Base-by-base conservation (phyloP, 768 basidiomycete species). In the Aureoboletus auriporus region DNA sequence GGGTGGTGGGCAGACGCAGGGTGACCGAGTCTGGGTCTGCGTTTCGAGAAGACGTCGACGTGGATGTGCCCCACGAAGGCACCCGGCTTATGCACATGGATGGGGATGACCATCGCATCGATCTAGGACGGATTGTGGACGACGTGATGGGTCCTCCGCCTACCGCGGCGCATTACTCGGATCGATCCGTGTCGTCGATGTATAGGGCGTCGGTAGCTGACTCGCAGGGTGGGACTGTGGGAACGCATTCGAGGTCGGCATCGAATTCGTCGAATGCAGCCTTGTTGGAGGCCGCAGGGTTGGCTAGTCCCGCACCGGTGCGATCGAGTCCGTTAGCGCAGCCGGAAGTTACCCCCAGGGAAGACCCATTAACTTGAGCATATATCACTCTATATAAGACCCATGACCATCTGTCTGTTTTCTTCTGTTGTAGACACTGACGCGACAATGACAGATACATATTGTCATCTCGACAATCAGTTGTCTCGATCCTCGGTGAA, bases 71-170 rank as follows among this genome's bases (percentile, higher is more conserved):
- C 76, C 46, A 35, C 39, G 67, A 67, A 33, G 39, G 42, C 33
- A 56, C 54, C 0, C 50, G 65, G 49, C 52, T 64, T 23, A 23
- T 23, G 20, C 20, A 23, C 20, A 53, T 60, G 36, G 60, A 66
- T 11, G 49, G 60, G 29, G 49, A 44, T 10, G 43, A 46, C 2
- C 11, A 69, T 23, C 67, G 73, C 26, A 49, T 75, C 30, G 72
- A 73, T 44, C 57, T 76, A 8, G 45, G 63, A n/a, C 64, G 55
- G 8, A 76, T 79, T 40, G 71, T 78, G 8, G 70, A 75, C 46
- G 71, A 76, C 41, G 70, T 78, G 1, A 78, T 78, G 77, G 77
- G 77, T 3, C 71, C 73, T 4, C 39, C 63, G 0, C 0, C 41
- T 0, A 4, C 46, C 1, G 51, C 43, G 0, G 46, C 1, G 0